Conservation (phyloP, 2,329 filamentous ascomycete species). For the Fusarium illudens region DNA sequence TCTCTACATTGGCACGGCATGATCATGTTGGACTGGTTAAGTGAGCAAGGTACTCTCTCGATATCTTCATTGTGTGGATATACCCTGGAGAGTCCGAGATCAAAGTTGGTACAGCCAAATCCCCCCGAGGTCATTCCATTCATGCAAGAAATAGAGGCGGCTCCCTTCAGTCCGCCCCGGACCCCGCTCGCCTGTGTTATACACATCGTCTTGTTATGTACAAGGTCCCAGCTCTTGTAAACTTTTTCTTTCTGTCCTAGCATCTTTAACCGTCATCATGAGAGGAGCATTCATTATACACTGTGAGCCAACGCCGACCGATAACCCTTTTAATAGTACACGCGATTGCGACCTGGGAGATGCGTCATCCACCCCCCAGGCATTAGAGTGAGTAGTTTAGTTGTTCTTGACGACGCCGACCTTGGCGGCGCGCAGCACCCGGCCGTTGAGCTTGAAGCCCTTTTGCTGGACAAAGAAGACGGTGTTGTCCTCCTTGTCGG, state of each 20-base stretch:
- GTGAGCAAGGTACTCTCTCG: neutral
- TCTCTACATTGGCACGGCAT: neutral
- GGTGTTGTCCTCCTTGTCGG: conserved; percentile 86
- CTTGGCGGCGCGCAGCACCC: conserved; percentile 90
- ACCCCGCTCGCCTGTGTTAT: conserved; percentile 29
- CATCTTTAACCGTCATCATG: conserved; percentile 48
- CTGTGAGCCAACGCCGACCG: conserved; percentile 48
- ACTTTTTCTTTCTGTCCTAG: conserved; percentile 32
- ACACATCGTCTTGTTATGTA: conserved; percentile 38
- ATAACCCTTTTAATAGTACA: conserved; percentile 48
- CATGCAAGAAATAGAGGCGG: conserved; percentile 6
- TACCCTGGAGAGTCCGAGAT: neutral
- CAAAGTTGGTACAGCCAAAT: neutral
- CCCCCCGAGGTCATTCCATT: conserved; percentile 2
- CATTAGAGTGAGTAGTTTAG: conserved; percentile 43
- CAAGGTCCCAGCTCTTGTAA: conserved; percentile 35
- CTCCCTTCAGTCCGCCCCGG: neutral
- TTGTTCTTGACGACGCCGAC: conserved; percentile 93
- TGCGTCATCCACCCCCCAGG: conserved; percentile 2
- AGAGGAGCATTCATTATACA: conserved; percentile 60
- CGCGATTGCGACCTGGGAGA: conserved; percentile 32
- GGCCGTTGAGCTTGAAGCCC: conserved; percentile 92
- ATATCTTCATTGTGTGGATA: neutral
- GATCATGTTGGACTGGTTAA: neutral
- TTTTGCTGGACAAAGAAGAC: conserved; percentile 95